Evolutionary conservation across 176 grass and related monocot species (phyloP).

Genomic region (Aegilops longissima): DNA sequence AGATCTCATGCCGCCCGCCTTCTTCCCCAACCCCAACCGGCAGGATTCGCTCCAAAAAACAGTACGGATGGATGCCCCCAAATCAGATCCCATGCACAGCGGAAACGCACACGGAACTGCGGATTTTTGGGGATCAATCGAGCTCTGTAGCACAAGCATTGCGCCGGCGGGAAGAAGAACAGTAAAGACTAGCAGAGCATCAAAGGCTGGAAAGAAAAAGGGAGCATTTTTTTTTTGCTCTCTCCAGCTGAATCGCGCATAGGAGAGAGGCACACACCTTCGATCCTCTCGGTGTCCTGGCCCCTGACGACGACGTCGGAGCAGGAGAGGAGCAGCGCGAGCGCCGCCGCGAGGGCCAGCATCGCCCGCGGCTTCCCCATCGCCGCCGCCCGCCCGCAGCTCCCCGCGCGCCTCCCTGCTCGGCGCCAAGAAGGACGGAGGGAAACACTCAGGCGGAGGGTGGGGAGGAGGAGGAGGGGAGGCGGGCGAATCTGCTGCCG

Average conservation of each 20-base stretch:
- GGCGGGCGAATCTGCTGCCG: neutral
- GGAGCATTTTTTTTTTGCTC: neutral
- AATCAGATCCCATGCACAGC: neutral
- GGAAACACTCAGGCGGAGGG: neutral
- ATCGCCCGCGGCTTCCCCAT: slow-evolving; percentile 14
- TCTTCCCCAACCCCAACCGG: neutral
- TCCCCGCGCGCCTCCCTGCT: neutral
- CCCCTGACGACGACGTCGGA: neutral
- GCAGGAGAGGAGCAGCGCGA: slow-evolving; percentile 33
- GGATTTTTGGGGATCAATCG: neutral
- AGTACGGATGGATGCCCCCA: neutral
- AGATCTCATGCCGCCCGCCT: neutral
- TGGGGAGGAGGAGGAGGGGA: no score
- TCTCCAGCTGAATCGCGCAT: neutral
- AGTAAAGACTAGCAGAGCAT: neutral
- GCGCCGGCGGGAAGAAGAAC: neutral
- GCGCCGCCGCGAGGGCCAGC: slow-evolving; percentile 13
- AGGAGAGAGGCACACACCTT: slow-evolving; percentile 15
- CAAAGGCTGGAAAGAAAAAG: neutral
- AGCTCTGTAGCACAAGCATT: neutral
- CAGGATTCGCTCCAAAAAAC: neutral
- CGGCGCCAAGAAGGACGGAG: neutral
- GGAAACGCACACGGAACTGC: neutral
- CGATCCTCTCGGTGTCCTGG: slow-evolving; percentile 64
- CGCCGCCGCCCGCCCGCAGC: neutral